A percentile compares a stretch with the other conserved stretches of the same genome.
These are phyloP conservation scores for Stentor coeruleus DNA, from an alignment of 73 alveolate species.

Conservation along the genomic window DNA sequence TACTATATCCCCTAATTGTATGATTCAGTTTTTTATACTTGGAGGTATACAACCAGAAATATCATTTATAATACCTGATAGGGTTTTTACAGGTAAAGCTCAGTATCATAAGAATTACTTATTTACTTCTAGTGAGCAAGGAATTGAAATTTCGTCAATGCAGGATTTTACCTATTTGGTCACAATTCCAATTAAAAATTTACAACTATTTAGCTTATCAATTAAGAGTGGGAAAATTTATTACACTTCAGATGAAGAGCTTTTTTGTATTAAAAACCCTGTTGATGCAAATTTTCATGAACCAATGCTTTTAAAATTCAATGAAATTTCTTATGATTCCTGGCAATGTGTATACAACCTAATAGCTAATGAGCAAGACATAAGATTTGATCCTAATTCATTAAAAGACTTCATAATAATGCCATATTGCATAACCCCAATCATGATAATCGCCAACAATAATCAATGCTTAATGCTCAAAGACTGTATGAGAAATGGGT, in stretches of 20 bases:
- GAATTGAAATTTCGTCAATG: background rate
- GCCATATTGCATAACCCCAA: background rate
- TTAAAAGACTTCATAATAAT: background rate
- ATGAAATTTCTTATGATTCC: background rate
- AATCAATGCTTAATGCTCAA: background rate
- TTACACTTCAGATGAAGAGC: background rate
- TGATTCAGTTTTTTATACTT: no score
- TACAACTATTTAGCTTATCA: background rate
- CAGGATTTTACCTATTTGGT: background rate
- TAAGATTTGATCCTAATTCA: background rate
- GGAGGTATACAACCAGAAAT: background rate
- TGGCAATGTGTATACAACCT: background rate
- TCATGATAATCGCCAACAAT: background rate
- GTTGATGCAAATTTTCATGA: background rate
- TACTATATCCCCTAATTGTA: background rate
- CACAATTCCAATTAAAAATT: background rate
- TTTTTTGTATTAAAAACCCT: background rate
- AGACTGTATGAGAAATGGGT: background rate
- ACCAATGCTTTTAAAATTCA: background rate
- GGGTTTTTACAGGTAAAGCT: background rate
- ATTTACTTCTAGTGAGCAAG: background rate
- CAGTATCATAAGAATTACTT: background rate
- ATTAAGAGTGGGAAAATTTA: no score
- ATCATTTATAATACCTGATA: background rate
- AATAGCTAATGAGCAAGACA: background rate